Evolutionary conservation across 2,329 filamentous ascomycete species (phyloP).

Genomic region (Metarhizium sp.): DNA sequence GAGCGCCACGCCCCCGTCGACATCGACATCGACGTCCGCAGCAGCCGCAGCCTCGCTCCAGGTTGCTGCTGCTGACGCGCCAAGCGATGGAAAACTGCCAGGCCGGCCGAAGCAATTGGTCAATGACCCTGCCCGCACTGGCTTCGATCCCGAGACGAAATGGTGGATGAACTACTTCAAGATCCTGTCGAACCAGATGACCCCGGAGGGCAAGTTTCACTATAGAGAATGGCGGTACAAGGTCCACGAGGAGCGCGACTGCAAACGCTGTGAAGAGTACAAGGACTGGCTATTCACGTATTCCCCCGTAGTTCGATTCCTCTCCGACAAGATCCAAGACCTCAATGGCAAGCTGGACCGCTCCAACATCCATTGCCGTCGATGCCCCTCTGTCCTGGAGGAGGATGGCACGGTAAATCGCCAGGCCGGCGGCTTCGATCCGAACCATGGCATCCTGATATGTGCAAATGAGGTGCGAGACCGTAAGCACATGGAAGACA

Average conservation of each 20-base stretch:
- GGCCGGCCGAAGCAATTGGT: slow-evolving; percentile 26
- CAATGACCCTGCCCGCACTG: slow-evolving; percentile 52
- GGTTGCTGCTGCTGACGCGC: slow-evolving; percentile 3
- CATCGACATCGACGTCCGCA: slow-evolving; percentile 6
- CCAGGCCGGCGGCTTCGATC: slow-evolving; percentile 73
- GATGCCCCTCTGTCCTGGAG: slow-evolving; percentile 56
- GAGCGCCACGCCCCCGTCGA: slow-evolving; percentile 1
- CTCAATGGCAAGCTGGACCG: slow-evolving; percentile 68
- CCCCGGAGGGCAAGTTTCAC: slow-evolving; percentile 56
- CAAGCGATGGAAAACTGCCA: slow-evolving; percentile 3
- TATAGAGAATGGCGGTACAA: slow-evolving; percentile 72
- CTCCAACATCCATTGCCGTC: slow-evolving; percentile 70
- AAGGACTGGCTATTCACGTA: slow-evolving; percentile 77
- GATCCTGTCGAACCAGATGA: slow-evolving; percentile 67
- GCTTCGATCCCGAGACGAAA: slow-evolving; percentile 50
- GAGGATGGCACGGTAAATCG: slow-evolving; percentile 52
- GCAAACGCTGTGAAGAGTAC: slow-evolving; percentile 69
- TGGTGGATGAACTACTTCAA: slow-evolving; percentile 83
- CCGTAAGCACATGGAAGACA: slow-evolving; percentile 80
- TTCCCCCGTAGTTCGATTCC: slow-evolving; percentile 79
- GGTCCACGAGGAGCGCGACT: slow-evolving; percentile 68
- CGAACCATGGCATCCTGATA: slow-evolving; percentile 77
- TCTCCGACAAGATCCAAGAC: slow-evolving; percentile 69
- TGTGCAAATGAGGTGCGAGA: slow-evolving; percentile 87
- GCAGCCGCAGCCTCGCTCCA: slow-evolving; percentile 7